Conservation (phyloP, 2,329 filamentous ascomycete species). For the Colletotrichum limetticola region DNA sequence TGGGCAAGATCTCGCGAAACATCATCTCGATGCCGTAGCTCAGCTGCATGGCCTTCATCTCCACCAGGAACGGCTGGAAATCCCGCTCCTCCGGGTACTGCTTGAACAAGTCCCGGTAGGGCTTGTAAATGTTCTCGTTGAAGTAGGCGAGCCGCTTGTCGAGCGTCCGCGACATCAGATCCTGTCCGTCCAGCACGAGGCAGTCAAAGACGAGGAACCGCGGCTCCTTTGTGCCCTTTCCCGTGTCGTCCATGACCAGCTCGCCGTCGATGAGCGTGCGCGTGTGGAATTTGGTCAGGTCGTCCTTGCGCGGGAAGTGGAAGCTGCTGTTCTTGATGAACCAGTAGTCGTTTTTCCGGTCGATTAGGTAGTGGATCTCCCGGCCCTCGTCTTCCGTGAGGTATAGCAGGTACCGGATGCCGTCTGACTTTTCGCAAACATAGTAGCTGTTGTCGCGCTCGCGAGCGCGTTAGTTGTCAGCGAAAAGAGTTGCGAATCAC, state of each 20-base stretch:
- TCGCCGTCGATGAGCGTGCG: slow-evolving; percentile 92
- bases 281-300: slow-evolving; percentile 76
- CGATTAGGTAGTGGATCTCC: slow-evolving; percentile 91
- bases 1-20: slow-evolving; percentile 87
- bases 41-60: slow-evolving; percentile 90
- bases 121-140: slow-evolving; percentile 78
- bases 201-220: slow-evolving; percentile 96
- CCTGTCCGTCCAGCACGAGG: slow-evolving; percentile 80
- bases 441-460: slow-evolving; percentile 74
- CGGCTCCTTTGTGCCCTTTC: slow-evolving; percentile 74
- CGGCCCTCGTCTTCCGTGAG: slow-evolving; percentile 73
- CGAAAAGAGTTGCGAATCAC: background rate
- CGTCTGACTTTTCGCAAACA: slow-evolving; percentile 98
- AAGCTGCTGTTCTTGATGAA: slow-evolving; percentile 76
- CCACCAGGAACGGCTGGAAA: slow-evolving; percentile 81
- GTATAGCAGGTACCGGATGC: slow-evolving; percentile 95
- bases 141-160: slow-evolving; percentile 93
- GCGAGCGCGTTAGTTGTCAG: slow-evolving; percentile 12
- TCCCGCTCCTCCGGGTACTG: slow-evolving; percentile 75
- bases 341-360: slow-evolving; percentile 98
- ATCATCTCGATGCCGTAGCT: slow-evolving; percentile 92
- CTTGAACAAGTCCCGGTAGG: slow-evolving; percentile 72
- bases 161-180: slow-evolving; percentile 80
- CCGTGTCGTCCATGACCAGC: slow-evolving; percentile 84
- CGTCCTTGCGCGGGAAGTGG: slow-evolving; percentile 80